Evolutionary conservation across 352 stramenopile species (phyloP).

Genomic region (Pythium sukuiense): DNA sequence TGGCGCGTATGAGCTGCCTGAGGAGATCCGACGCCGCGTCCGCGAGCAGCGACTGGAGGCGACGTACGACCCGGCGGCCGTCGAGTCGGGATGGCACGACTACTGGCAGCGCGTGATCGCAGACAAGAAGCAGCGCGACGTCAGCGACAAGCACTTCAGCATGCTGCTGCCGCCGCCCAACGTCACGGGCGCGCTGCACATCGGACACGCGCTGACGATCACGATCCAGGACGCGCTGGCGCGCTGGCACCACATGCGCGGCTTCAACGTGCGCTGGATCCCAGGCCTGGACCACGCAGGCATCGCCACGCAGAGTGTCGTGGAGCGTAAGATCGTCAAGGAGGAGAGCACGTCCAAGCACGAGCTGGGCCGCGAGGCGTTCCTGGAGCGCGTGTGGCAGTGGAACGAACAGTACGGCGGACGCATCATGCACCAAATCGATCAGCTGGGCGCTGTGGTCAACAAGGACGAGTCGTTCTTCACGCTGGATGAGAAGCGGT

Average conservation of each 20-base stretch:
- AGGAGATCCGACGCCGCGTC: constrained; percentile 52
- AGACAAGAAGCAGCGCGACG: constrained; percentile 19
- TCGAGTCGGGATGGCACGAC: constrained; percentile 71
- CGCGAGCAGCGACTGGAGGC: constrained; percentile 49
- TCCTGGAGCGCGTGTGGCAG: constrained; percentile 96
- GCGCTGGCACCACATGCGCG: constrained; percentile 97
- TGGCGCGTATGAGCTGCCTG: constrained; percentile 31
- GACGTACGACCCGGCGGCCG: constrained; percentile 59
- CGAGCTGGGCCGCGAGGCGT: constrained; percentile 96
- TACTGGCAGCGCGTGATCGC: constrained; percentile 65
- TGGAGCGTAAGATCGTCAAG: constrained; percentile 98
- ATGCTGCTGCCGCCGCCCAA: constrained; percentile 97
- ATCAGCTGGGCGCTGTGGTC: constrained; percentile 92
- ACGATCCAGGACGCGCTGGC: constrained; percentile 98
- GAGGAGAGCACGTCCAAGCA: constrained; percentile 89
- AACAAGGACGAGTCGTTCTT: constrained; percentile 98
- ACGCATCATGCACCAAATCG: constrained; percentile 95
- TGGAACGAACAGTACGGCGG: constrained; percentile 98
- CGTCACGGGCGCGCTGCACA: constrained; percentile 96
- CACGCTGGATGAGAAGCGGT: constrained; percentile 97
- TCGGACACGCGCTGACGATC: constrained; percentile 96
- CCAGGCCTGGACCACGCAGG: constrained; percentile 98
- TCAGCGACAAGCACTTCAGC: constrained; percentile 42
- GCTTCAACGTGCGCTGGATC: constrained; percentile 97
- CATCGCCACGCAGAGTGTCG: constrained; percentile 98